phyloP scores from a whole-genome alignment of 2,329 filamentous ascomycete genomes.

The Monosporascus sp. region DNA sequence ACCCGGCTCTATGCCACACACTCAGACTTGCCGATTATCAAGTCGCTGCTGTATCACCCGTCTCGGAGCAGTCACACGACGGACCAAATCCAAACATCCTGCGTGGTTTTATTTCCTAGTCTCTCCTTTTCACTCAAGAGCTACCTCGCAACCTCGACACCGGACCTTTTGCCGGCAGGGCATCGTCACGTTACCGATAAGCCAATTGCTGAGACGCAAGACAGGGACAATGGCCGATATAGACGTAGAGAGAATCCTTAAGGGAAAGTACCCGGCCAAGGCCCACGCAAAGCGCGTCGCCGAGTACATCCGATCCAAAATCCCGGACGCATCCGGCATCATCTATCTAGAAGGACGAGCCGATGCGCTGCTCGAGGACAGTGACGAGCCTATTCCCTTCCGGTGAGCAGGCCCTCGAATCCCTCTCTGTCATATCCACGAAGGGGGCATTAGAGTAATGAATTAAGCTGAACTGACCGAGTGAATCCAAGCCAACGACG shows the following conservation, averaged over 20 bases:
- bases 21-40: too few species aligned
- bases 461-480: too few species aligned
- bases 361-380: conserved; percentile 80
- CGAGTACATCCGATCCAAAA: conserved; percentile 64
- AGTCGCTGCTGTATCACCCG: too few species aligned
- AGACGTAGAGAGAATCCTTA: conserved; percentile 48
- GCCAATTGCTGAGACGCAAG: background rate
- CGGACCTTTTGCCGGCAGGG: background rate
- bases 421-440: too few species aligned
- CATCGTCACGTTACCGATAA: conserved; percentile 7
- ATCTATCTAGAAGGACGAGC: conserved; percentile 86
- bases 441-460: too few species aligned
- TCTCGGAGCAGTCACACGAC: too few species aligned
- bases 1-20: too few species aligned
- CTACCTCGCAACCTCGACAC: background rate
- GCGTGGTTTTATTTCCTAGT: too few species aligned
- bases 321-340: conserved; percentile 61
- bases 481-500: conserved; percentile 64
- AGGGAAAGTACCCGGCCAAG: conserved; percentile 76
- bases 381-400: conserved; percentile 77
- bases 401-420: conserved; percentile 43
- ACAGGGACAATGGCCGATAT: conserved; percentile 22
- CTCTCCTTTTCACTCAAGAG: too few species aligned
- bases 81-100: too few species aligned
- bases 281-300: conserved; percentile 79